phyloP scores from a whole-genome alignment of 768 basidiomycete genomes.

The Russula brevipes region DNA sequence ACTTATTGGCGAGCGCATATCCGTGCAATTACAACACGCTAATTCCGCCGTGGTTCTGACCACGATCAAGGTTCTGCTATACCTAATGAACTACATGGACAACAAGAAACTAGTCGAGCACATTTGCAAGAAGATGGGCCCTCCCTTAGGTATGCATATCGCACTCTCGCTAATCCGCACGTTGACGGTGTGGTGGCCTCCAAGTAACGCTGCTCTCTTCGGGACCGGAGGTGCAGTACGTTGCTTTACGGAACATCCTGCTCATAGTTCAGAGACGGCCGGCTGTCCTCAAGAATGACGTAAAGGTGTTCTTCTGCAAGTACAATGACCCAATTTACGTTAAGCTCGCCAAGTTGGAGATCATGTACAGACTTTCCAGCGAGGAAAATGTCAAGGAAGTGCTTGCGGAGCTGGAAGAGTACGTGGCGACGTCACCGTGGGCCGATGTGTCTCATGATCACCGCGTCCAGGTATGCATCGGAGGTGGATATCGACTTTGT shows the following conservation, averaged over 20 bases:
- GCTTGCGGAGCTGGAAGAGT: constrained; percentile 93
- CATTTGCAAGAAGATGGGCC: constrained; percentile 97
- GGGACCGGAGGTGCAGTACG: constrained; percentile 98
- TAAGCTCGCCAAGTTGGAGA: constrained; percentile 96
- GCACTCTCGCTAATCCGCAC: constrained; percentile 1
- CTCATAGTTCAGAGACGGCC: constrained; percentile 96
- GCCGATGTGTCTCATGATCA: not conserved
- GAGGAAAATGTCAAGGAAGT: constrained; percentile 92
- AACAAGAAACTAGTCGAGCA: constrained; percentile 78
- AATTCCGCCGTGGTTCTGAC: constrained; percentile 99
- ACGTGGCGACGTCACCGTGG: constrained; percentile 28
- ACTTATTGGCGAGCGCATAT: constrained; percentile 90
- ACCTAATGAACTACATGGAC: constrained; percentile 99
- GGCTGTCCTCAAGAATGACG: constrained; percentile 89
- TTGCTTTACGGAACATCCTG: constrained; percentile 92
- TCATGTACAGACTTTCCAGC: constrained; percentile 97
- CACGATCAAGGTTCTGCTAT: constrained; percentile 92
- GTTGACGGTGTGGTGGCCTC: constrained; percentile 1
- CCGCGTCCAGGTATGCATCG: constrained; percentile 76
- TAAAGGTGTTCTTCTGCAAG: constrained; percentile 99
- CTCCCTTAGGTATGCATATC: constrained; percentile 70
- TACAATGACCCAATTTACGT: constrained; percentile 99
- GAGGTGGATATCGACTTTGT: constrained; percentile 99
- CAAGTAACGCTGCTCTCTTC: constrained; percentile 92
- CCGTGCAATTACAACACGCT: constrained; percentile 92